Evolutionary conservation across 2,329 filamentous ascomycete species (phyloP).

Genomic region (Cercospora nicotianae): DNA sequence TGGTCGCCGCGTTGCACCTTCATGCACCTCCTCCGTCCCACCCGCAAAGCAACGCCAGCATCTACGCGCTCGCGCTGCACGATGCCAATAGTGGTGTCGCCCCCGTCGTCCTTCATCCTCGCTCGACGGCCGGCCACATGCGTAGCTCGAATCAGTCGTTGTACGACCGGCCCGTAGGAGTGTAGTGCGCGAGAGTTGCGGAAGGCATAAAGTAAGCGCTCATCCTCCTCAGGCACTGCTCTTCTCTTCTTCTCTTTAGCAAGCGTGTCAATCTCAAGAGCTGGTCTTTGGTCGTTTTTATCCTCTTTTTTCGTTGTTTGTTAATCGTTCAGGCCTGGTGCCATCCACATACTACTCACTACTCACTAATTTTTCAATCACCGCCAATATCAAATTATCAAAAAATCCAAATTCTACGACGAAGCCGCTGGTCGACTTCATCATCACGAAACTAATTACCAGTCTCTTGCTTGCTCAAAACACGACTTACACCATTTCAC

Average conservation of each 20-base stretch:
- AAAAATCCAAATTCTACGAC: constrained; percentile 31
- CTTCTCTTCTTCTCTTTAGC: constrained; percentile 47
- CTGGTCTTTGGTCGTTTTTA: constrained; percentile 50
- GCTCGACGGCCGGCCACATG: constrained; percentile 12
- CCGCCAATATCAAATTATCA: constrained; percentile 28
- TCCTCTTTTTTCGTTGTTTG: constrained; percentile 42
- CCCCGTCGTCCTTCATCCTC: background rate
- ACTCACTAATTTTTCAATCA: constrained; percentile 33
- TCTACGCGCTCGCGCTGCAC: constrained; percentile 32
- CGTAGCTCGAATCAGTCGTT: constrained; percentile 14
- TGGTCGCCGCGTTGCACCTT: constrained; percentile 10
- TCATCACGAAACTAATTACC: constrained; percentile 43
- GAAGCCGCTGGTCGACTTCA: constrained; percentile 39
- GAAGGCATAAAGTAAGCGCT: constrained; percentile 20
- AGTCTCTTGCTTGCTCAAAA: constrained; percentile 51
- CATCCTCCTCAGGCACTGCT: constrained; percentile 24
- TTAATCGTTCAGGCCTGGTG: constrained; percentile 51
- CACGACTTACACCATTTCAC: constrained; percentile 32
- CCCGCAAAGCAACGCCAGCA: constrained; percentile 20
- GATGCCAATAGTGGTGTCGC: constrained; percentile 30
- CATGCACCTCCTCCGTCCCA: constrained; percentile 18
- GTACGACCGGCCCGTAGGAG: constrained; percentile 9
- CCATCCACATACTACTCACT: constrained; percentile 30
- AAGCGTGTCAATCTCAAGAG: constrained; percentile 54
- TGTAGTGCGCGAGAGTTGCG: background rate